These are phyloP conservation scores for Chrysopogon serrulatus DNA, from an alignment of 176 grass and related monocot species.

Conservation along the genomic window DNA sequence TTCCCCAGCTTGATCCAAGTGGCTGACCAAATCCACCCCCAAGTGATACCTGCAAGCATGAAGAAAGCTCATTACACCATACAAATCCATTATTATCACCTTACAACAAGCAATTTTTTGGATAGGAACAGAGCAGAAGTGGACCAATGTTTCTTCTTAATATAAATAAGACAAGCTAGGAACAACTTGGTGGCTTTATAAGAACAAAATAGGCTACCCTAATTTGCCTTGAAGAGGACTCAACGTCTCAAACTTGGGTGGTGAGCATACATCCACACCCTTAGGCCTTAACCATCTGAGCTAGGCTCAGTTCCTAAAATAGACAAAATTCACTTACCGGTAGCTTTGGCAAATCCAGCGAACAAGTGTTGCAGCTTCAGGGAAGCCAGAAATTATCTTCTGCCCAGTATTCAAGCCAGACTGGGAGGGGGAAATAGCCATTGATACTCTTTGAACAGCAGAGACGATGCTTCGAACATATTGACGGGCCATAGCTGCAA, in stretches of 20 bases:
- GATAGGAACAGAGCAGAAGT: background rate
- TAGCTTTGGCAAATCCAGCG: constrained; percentile 94
- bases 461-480: constrained; percentile 90
- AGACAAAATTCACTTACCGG: constrained; percentile 47
- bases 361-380: constrained; percentile 80
- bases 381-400: constrained; percentile 67
- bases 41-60: constrained; percentile 63
- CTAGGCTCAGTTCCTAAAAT: background rate
- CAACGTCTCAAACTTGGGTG: background rate
- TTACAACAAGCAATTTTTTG: background rate
- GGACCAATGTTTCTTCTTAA: background rate
- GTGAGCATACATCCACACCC: background rate
- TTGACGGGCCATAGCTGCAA: constrained; percentile 83
- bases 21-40: constrained; percentile 73
- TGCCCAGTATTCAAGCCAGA: constrained; percentile 44
- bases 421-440: constrained; percentile 66
- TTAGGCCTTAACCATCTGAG: background rate
- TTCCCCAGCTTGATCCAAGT: constrained; percentile 60
- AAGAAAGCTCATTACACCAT: background rate
- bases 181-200: background rate
- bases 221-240: background rate
- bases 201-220: background rate
- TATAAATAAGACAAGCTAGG: background rate
- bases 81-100: background rate
- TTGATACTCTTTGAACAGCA: constrained; percentile 82